Evolutionary conservation across 495 filamentous ascomycete genomes (phyloP).

Genomic region (Hypoxylon rickii): DNA sequence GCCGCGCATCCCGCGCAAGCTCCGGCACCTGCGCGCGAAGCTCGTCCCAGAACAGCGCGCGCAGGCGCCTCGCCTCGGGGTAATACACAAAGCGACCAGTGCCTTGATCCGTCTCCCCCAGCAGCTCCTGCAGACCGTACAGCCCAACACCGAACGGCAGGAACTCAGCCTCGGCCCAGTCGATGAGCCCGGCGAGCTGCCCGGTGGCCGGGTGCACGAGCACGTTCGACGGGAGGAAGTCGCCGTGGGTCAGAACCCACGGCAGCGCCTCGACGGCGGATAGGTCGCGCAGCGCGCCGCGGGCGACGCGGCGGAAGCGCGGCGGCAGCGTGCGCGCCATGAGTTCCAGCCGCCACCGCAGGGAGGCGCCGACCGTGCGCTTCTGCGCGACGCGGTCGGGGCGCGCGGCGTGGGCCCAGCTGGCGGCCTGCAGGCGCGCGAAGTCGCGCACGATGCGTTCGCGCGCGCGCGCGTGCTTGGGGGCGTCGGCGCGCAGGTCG

Average conservation of each 20-base stretch:
- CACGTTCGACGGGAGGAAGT: slow-evolving; percentile 59
- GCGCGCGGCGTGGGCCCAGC: slow-evolving; percentile 36
- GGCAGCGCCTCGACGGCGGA: slow-evolving; percentile 48
- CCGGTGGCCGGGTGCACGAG: slow-evolving; percentile 45
- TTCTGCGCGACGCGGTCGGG: slow-evolving; percentile 24
- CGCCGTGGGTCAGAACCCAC: slow-evolving; percentile 61
- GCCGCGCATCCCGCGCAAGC: slow-evolving; percentile 36
- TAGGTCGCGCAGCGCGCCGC: slow-evolving; percentile 38
- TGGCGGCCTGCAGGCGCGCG: slow-evolving; percentile 45
- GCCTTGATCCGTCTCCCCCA: slow-evolving; percentile 47
- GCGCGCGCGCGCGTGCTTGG: slow-evolving; percentile 18
- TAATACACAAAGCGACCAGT: slow-evolving; percentile 51
- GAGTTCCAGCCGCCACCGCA: slow-evolving; percentile 43
- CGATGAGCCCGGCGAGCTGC: slow-evolving; percentile 56
- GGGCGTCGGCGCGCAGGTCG: slow-evolving; percentile 30
- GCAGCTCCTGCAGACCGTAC: slow-evolving; percentile 60
- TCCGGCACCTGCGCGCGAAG: slow-evolving; percentile 44
- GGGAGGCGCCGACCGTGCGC: slow-evolving; percentile 42
- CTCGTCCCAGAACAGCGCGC: slow-evolving; percentile 53
- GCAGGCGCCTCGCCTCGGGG: slow-evolving; percentile 43
- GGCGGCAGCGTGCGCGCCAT: slow-evolving; percentile 45
- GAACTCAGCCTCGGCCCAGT: slow-evolving; percentile 65
- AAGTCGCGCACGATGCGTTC: slow-evolving; percentile 49
- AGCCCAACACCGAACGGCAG: slow-evolving; percentile 60
- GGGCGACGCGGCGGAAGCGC: slow-evolving; percentile 41